Evolutionary conservation across 2,329 filamentous ascomycete species (phyloP).

Genomic region (Talaromyces sp.): DNA sequence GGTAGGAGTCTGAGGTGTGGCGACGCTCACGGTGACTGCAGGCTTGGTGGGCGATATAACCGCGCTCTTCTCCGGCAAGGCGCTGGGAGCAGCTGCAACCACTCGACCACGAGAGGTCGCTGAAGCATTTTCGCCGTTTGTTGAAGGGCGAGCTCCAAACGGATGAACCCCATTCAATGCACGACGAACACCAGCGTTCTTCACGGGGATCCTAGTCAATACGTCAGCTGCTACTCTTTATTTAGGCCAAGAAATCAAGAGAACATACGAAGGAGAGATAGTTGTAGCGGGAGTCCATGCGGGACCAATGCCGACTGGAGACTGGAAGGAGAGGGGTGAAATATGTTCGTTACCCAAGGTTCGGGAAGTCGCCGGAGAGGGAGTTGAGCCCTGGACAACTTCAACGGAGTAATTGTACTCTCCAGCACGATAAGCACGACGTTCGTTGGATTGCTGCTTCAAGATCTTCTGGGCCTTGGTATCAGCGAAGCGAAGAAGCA

Average conservation of each 20-base stretch:
- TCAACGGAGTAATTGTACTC: conserved; percentile 72
- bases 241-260: neutral
- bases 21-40: conserved; percentile 31
- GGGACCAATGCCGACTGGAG: conserved; percentile 42
- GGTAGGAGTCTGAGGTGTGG: conserved; percentile 39
- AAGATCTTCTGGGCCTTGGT: conserved; percentile 95
- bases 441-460: conserved; percentile 92
- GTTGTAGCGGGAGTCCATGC: conserved; percentile 50
- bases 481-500: conserved; percentile 95
- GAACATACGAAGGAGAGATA: conserved; percentile 49
- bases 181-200: conserved; percentile 37
- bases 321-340: conserved; percentile 45
- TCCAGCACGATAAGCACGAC: conserved; percentile 90
- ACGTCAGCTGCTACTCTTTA: conserved; percentile 29
- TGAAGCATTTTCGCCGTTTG: conserved; percentile 42
- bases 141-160: conserved; percentile 34
- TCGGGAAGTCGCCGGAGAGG: conserved; percentile 45
- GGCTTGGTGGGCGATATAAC: conserved; percentile 40
- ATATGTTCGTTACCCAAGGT: conserved; percentile 40
- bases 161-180: conserved; percentile 31
- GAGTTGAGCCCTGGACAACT: conserved; percentile 45
- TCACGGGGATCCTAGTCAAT: conserved; percentile 38
- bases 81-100: conserved; percentile 28
- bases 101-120: conserved; percentile 32
- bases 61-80: conserved; percentile 32